Percentiles rank a stretch among this genome's conserved stretches.
Evolutionary conservation across 495 filamentous ascomycete genomes (phyloP).

Genomic region (Lasiosphaeria hispida): DNA sequence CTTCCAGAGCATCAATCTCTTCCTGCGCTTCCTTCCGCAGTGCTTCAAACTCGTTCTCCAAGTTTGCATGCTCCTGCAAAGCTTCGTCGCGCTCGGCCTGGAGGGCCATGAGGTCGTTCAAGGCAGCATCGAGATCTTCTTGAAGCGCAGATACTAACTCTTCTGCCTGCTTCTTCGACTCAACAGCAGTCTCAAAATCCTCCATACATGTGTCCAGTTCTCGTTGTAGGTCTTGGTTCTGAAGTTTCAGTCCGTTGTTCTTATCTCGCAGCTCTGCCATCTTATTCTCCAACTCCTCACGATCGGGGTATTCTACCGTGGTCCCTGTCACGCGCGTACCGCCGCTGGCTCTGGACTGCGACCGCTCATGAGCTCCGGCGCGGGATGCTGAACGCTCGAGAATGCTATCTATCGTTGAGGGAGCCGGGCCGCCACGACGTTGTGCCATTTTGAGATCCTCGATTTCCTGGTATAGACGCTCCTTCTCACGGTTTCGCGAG

Average conservation of each 20-base stretch:
- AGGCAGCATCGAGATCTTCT: conserved; percentile 71
- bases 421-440: conserved; percentile 57
- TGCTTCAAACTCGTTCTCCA: conserved; percentile 76
- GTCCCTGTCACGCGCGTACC: conserved; percentile 59
- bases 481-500: conserved; percentile 90
- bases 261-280: conserved; percentile 82
- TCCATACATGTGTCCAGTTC: conserved; percentile 67
- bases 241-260: conserved; percentile 76
- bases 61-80: conserved; percentile 69
- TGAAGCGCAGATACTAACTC: conserved; percentile 62
- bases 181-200: conserved; percentile 63
- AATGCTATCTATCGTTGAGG: conserved; percentile 81
- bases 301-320: conserved; percentile 71
- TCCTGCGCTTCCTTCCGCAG: conserved; percentile 77
- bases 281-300: conserved; percentile 80
- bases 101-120: conserved; percentile 76
- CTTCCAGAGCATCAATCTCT: conserved; percentile 79
- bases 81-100: conserved; percentile 86
- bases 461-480: conserved; percentile 92
- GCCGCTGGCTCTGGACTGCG: conserved; percentile 70
- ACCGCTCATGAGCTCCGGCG: conserved; percentile 61
- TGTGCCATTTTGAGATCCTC: conserved; percentile 90
- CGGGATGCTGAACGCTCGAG: conserved; percentile 90
- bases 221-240: conserved; percentile 75
- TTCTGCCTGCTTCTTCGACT: conserved; percentile 56